A percentile compares a stretch with the other conserved stretches of the same genome.
phyloP scores from a whole-genome alignment of 129 eudicot genomes.

The Flaveria robusta region DNA sequence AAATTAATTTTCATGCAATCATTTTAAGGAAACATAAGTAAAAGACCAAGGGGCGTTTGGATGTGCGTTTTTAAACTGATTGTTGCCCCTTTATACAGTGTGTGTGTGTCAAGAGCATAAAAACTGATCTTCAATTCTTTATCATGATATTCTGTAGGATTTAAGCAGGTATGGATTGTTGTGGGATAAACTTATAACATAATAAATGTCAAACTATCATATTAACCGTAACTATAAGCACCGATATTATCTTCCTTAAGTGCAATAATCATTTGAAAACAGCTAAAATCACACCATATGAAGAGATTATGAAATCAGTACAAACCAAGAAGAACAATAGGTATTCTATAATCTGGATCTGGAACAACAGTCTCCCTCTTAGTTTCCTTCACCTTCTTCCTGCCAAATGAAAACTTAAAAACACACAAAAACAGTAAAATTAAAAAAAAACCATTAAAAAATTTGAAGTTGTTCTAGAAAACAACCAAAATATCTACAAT shows the following conservation, averaged over 20 bases:
- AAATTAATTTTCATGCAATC: background rate
- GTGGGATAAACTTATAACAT: background rate
- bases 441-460: background rate
- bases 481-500: background rate
- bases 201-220: background rate
- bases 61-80: background rate
- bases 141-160: background rate
- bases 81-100: background rate
- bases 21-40: background rate
- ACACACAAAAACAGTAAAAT: background rate
- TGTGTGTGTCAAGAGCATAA: background rate
- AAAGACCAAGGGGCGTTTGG: background rate
- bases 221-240: background rate
- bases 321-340: conserved; percentile 82
- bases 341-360: conserved; percentile 91
- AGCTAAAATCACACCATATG: background rate
- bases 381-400: conserved; percentile 58
- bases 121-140: background rate
- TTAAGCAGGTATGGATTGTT: background rate
- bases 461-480: conserved; percentile 1
- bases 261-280: background rate
- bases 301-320: conserved; percentile 19
- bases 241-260: conserved; percentile 10
- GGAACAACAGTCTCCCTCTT: conserved; percentile 72
- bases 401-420: conserved; percentile 43